phyloP scores from a whole-genome alignment of 1,284 basidiomycete species.

The Chalciporus sp. region DNA sequence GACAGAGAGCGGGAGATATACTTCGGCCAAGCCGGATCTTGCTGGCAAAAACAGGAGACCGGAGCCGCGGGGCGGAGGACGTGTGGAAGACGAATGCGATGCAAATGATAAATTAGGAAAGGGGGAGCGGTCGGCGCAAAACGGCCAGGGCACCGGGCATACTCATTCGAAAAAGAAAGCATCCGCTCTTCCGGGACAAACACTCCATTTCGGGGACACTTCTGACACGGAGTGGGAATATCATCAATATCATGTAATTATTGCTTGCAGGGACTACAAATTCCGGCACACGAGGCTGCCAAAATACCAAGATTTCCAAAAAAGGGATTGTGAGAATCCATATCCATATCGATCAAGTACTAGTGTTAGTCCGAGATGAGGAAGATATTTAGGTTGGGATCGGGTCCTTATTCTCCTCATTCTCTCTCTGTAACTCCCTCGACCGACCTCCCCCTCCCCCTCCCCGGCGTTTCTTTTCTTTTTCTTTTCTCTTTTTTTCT shows the following conservation, averaged over 20 bases:
- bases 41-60: constrained; percentile 12
- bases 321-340: constrained; percentile 9
- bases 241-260: constrained; percentile 27
- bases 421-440: constrained; percentile 34
- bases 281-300: constrained; percentile 36
- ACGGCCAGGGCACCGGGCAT: constrained; percentile 30
- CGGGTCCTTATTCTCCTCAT: constrained; percentile 28
- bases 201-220: constrained; percentile 1
- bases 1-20: constrained; percentile 3
- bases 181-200: constrained; percentile 15
- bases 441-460: constrained; percentile 38
- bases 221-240: constrained; percentile 25
- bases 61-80: constrained; percentile 30
- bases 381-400: constrained; percentile 37
- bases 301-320: constrained; percentile 27
- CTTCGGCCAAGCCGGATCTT: constrained; percentile 35
- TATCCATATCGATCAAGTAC: constrained; percentile 22
- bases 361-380: not conserved
- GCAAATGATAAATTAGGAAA: constrained; percentile 28
- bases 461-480: constrained; percentile 38
- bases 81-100: constrained; percentile 21
- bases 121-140: constrained; percentile 14
- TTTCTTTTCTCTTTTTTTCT: constrained; percentile 36
- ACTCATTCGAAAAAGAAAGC: not conserved
- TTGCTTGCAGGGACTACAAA: constrained; percentile 34